phyloP scores from a whole-genome alignment of 1,284 basidiomycete genomes.

The Cutaneotrichosporon curvatum region DNA sequence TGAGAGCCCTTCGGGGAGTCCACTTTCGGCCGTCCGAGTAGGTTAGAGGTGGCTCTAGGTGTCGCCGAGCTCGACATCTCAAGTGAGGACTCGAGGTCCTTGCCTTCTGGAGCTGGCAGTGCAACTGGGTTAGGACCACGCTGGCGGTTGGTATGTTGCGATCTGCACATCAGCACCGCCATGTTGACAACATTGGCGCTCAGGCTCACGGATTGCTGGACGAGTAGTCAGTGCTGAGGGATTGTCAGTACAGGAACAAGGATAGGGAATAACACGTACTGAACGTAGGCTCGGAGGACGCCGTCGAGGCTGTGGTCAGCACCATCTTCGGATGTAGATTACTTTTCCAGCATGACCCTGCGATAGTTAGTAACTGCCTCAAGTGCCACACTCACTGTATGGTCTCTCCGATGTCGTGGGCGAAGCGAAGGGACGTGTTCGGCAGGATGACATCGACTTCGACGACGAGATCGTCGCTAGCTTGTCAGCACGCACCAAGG shows the following conservation, averaged over 20 bases:
- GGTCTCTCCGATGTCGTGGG: slow-evolving; percentile 49
- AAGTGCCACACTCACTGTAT: slow-evolving; percentile 33
- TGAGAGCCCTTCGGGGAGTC: too few relatives aligned
- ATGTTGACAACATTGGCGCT: background rate
- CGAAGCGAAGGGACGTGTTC: slow-evolving; percentile 44
- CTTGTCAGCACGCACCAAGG: background rate
- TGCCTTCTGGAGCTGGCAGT: background rate
- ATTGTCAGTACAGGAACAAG: background rate
- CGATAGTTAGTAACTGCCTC: background rate
- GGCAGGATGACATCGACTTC: slow-evolving; percentile 50
- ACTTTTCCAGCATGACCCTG: slow-evolving; percentile 40
- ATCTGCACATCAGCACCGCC: background rate
- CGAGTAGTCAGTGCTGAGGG: slow-evolving; percentile 32
- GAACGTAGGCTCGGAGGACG: slow-evolving; percentile 48
- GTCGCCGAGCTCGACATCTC: slow-evolving; percentile 8
- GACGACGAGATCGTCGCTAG: slow-evolving; percentile 46
- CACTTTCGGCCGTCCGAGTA: too few relatives aligned
- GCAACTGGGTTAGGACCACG: slow-evolving; percentile 4
- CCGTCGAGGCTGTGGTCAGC: slow-evolving; percentile 39
- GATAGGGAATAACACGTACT: slow-evolving; percentile 25
- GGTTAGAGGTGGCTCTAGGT: slow-evolving; percentile 1
- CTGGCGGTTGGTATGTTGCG: slow-evolving; percentile 9
- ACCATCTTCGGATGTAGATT: slow-evolving; percentile 4
- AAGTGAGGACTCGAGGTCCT: background rate
- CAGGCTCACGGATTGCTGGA: slow-evolving; percentile 34